Percentiles rank a stretch among this genome's conserved stretches.
phyloP scores from a whole-genome alignment of 2,329 filamentous ascomycete species.

The Venturia asperata region DNA sequence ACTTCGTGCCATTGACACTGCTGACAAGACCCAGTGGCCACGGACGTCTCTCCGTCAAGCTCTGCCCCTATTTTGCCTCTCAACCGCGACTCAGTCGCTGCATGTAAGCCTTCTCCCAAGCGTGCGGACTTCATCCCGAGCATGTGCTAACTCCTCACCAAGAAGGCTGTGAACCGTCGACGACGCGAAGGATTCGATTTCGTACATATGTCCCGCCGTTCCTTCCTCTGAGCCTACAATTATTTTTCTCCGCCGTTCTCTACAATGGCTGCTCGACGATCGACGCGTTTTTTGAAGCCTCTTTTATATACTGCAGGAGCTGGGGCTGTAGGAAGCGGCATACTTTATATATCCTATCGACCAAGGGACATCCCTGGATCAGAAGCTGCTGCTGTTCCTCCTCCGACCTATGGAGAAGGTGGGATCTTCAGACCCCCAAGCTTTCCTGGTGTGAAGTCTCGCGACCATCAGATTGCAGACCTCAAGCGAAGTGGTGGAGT shows the following conservation, averaged over 20 bases:
- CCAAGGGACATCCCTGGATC: conserved; percentile 65
- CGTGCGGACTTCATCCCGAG: not conserved
- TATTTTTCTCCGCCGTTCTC: not conserved
- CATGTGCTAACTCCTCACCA: conserved; percentile 6
- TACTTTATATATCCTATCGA: conserved; percentile 58
- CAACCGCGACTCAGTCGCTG: not conserved
- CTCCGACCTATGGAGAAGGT: conserved; percentile 61
- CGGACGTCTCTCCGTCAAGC: not conserved
- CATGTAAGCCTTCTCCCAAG: not conserved
- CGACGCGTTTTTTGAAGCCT: conserved; percentile 35
- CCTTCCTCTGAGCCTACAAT: not conserved
- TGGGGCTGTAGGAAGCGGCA: conserved; percentile 46
- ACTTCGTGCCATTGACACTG: not conserved
- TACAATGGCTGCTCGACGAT: conserved; percentile 17
- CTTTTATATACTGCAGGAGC: conserved; percentile 54
- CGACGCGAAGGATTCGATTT: not conserved
- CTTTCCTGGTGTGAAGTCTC: conserved; percentile 56
- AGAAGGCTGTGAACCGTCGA: not conserved
- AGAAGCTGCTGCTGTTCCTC: conserved; percentile 61
- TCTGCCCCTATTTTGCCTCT: not conserved
- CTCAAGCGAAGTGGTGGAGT: conserved; percentile 47
- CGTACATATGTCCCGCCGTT: not conserved
- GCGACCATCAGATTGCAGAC: conserved; percentile 57
- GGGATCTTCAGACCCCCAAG: conserved; percentile 60
- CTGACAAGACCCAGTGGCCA: not conserved